phyloP scores from a whole-genome alignment of 208 protist species.

The Wallacemonas rigidus region DNA sequence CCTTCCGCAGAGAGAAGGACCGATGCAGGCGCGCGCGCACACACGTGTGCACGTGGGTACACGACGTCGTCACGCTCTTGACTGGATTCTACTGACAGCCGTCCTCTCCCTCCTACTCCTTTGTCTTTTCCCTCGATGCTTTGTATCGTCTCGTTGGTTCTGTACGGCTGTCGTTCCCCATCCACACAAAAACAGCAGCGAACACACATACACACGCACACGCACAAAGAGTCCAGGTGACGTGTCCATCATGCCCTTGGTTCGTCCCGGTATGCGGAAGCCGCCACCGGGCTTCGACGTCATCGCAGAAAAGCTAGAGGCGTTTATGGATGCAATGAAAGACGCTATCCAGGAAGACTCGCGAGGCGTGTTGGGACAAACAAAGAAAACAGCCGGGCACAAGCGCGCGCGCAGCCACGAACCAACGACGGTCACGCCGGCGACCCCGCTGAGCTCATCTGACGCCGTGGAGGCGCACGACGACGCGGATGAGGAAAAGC shows the following conservation, averaged over 20 bases:
- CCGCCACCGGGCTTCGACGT: slow-evolving; percentile 80
- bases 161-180: too few relatives aligned
- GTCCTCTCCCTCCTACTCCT: too few relatives aligned
- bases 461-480: not conserved
- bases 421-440: too few relatives aligned
- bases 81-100: too few relatives aligned
- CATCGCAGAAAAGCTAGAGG: slow-evolving; percentile 62
- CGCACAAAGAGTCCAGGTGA: too few relatives aligned
- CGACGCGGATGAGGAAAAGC: not conserved
- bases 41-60: too few relatives aligned
- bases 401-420: not conserved
- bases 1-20: too few relatives aligned
- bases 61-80: too few relatives aligned
- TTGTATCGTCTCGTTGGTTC: too few relatives aligned
- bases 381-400: slow-evolving; percentile 20
- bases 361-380: slow-evolving; percentile 48
- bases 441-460: slow-evolving; percentile 4
- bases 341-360: slow-evolving; percentile 71
- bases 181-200: not conserved
- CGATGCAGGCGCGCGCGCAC: too few relatives aligned
- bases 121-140: too few relatives aligned
- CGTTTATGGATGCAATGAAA: slow-evolving; percentile 73
- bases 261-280: slow-evolving; percentile 81
- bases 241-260: slow-evolving; percentile 53
- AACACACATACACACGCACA: not conserved